Evolutionary conservation across 2,329 filamentous ascomycete species (phyloP).

Genomic region (Fusarium brachygibbosum): DNA sequence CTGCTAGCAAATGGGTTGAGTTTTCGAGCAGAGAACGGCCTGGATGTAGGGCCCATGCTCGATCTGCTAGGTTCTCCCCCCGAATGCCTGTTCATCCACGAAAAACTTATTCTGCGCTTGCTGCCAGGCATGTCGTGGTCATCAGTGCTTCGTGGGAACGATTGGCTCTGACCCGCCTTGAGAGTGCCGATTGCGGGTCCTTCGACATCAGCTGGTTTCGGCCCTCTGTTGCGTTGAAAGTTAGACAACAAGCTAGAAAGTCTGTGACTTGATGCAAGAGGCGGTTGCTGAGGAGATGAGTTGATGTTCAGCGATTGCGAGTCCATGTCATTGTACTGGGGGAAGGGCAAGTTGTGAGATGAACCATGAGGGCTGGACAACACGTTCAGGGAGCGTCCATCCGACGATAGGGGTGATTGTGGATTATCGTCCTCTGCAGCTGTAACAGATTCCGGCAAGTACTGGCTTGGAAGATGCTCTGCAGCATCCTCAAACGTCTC

Average conservation of each 20-base stretch:
- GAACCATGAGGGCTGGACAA: slow-evolving; percentile 74
- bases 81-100: slow-evolving; percentile 71
- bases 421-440: slow-evolving; percentile 61
- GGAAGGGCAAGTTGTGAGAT: slow-evolving; percentile 69
- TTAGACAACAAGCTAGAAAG: slow-evolving; percentile 69
- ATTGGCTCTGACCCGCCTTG: slow-evolving; percentile 81
- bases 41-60: slow-evolving; percentile 51
- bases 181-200: slow-evolving; percentile 77
- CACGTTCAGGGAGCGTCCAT: slow-evolving; percentile 65
- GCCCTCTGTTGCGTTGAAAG: slow-evolving; percentile 71
- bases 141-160: slow-evolving; percentile 75
- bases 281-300: slow-evolving; percentile 57
- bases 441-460: slow-evolving; percentile 51
- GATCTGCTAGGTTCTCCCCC: slow-evolving; percentile 56
- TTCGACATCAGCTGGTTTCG: slow-evolving; percentile 65
- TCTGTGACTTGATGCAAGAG: slow-evolving; percentile 52
- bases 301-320: slow-evolving; percentile 56
- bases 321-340: slow-evolving; percentile 64
- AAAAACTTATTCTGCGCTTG: slow-evolving; percentile 70
- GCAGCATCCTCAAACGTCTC: slow-evolving; percentile 72
- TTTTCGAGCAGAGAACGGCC: slow-evolving; percentile 58
- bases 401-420: slow-evolving; percentile 72
- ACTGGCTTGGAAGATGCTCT: slow-evolving; percentile 51
- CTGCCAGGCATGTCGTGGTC: slow-evolving; percentile 66
- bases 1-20: slow-evolving; percentile 66